Percentiles rank a stretch among this genome's conserved stretches.
Conservation (phyloP, 2,329 filamentous ascomycete genomes). For the Claviceps humidiphila region DNA sequence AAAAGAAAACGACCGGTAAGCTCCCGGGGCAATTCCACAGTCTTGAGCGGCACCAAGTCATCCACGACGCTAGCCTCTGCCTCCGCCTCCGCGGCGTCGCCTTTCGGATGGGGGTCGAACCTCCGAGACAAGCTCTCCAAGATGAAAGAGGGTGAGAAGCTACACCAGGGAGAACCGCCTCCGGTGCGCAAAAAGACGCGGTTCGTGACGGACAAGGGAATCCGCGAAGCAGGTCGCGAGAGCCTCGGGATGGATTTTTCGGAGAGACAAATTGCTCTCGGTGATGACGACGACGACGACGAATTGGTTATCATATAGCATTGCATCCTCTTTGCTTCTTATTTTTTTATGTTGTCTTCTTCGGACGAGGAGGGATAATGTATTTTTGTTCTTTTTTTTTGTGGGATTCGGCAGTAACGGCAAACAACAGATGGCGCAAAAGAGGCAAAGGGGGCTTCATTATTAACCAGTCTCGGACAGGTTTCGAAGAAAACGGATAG, state of each 20-base stretch:
- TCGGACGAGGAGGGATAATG: not conserved
- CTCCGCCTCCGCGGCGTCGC: conserved; percentile 4
- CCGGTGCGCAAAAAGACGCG: conserved; percentile 60
- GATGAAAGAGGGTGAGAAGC: conserved; percentile 48
- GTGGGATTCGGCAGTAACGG: not conserved
- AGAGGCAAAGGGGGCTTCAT: too few species aligned
- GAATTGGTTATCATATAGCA: conserved; percentile 30
- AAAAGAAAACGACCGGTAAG: conserved; percentile 49
- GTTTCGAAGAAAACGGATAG: too few species aligned
- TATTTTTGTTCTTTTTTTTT: not conserved
- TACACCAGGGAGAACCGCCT: conserved; percentile 21
- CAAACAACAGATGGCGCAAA: too few species aligned
- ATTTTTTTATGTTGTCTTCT: not conserved
- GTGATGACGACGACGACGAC: conserved; percentile 38
- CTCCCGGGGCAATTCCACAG: conserved; percentile 22
- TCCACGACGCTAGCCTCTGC: conserved; percentile 4
- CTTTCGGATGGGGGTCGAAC: conserved; percentile 43
- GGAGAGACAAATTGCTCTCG: conserved; percentile 21
- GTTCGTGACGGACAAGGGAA: conserved; percentile 68
- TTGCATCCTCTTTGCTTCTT: not conserved
- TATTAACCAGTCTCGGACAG: too few species aligned
- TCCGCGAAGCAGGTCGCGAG: conserved; percentile 63
- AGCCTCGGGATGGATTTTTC: conserved; percentile 46
- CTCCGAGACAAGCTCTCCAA: conserved; percentile 42
- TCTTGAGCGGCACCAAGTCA: conserved; percentile 11